Evolutionary conservation across 495 filamentous ascomycete species (phyloP).

Genomic region (Xylaria sp.): DNA sequence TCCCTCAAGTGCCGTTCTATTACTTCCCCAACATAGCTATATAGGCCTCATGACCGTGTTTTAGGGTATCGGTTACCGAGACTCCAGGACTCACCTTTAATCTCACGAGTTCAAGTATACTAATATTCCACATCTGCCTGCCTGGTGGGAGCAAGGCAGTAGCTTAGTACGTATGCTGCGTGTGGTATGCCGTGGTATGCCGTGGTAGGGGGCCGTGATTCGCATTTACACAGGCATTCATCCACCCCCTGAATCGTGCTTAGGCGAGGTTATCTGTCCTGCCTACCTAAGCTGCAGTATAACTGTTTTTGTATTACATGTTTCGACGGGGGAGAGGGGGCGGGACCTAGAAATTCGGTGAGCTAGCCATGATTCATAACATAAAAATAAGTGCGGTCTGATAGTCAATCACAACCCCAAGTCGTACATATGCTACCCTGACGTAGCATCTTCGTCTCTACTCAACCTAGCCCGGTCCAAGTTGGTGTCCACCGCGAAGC

Average conservation of each 20-base stretch:
- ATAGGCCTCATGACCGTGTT: not conserved
- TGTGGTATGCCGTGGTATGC: constrained; percentile 9
- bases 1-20: not conserved
- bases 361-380: not conserved
- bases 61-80: not conserved
- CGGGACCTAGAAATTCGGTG: constrained; percentile 21
- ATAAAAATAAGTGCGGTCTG: constrained; percentile 16
- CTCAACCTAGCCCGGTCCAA: not conserved
- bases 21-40: not conserved
- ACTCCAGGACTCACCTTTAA: not conserved
- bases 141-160: not conserved
- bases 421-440: constrained; percentile 25
- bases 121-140: not conserved
- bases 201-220: not conserved
- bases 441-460: constrained; percentile 12
- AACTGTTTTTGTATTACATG: constrained; percentile 5
- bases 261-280: constrained; percentile 24
- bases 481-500: constrained; percentile 2
- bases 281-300: constrained; percentile 8
- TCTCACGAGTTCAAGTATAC: not conserved
- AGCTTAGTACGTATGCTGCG: not conserved
- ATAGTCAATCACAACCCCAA: constrained; percentile 22
- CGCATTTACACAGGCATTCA: not conserved
- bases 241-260: constrained; percentile 28
- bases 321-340: constrained; percentile 4